Evolutionary conservation across 257 asterid genomes (phyloP), one percentile per base, ranked within the genome.

Genomic region (Parsonsia alboflavescens): DNA sequence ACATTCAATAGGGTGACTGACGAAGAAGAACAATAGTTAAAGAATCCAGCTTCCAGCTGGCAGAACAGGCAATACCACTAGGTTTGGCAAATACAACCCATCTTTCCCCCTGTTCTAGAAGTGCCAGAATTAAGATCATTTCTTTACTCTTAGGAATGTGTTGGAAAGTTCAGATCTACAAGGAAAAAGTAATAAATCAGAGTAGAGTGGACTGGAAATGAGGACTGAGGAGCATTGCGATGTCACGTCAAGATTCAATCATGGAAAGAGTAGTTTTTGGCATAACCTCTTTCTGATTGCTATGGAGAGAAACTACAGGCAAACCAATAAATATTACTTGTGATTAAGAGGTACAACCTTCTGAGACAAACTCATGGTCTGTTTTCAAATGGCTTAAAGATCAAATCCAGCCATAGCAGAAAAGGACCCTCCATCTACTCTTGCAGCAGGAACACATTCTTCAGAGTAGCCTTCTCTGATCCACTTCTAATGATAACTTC

Each of bases 181-280:
- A 42, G 46, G 0, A 42, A 33, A 33, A 33, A 42, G 46, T 2
- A 42, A 42, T 42, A 42, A 42, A 42, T 42, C 0, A 42, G 46
- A 42, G 5, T 42, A 42, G 46, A 42, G 46, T 42, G 46, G 9
- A 7, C 7, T 5, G 9, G 46, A 46, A 46, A 46, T n/a, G 50
- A 46, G 50, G 50, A 67, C 22, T 83, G 87, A 93, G 92, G 85
- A 86, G 77, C 86, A 85, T 28, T 88, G 59, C 72, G 39, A 33
- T 33, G 39, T 33, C 39, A 91, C 84, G 83, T 88, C 88, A 42
- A 90, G 81, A 71, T 46, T 90, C 89, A n/a, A 81, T 75, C 80
- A 82, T 85, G 46, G 88, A 85, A 5, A 90, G 75, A 30, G 89
- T 84, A 13, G 78, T 72, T 70, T 86, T 86, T 7, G 81, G 79